These are phyloP conservation scores for Suillus discolor DNA, from an alignment of 768 basidiomycete species.

Conservation along the genomic window DNA sequence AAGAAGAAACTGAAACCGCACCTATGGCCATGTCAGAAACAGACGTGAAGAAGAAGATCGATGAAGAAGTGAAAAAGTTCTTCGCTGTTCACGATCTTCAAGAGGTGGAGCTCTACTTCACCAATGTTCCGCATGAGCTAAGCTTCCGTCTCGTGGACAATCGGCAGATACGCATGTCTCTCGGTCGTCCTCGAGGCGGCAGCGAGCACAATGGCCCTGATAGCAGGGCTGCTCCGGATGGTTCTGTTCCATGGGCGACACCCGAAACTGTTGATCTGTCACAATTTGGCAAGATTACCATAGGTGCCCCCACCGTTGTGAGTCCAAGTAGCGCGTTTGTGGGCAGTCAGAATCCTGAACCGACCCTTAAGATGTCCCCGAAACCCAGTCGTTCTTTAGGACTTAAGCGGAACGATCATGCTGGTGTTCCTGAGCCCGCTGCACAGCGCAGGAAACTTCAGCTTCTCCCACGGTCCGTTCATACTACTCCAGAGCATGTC, in stretches of 20 bases:
- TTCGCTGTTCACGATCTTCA: slow-evolving; percentile 81
- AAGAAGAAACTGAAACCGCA: slow-evolving; percentile 51
- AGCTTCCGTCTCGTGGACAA: slow-evolving; percentile 72
- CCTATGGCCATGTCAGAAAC: slow-evolving; percentile 58
- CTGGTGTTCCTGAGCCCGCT: slow-evolving; percentile 47
- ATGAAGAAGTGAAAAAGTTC: slow-evolving; percentile 85
- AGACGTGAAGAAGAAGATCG: slow-evolving; percentile 75
- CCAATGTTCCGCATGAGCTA: slow-evolving; percentile 64
- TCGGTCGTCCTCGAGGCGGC: slow-evolving; percentile 89
- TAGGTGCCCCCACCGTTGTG: slow-evolving; percentile 66
- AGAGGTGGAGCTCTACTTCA: slow-evolving; percentile 89
- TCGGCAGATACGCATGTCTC: slow-evolving; percentile 77
- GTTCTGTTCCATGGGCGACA: too few relatives aligned
- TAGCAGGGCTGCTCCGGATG: slow-evolving; percentile 57
- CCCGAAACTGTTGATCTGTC: slow-evolving; percentile 41
- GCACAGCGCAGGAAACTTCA: slow-evolving; percentile 68
- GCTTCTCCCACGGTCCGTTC: slow-evolving; percentile 78
- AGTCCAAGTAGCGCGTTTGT: slow-evolving; percentile 86
- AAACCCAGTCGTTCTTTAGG: slow-evolving; percentile 51
- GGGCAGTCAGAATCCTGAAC: slow-evolving; percentile 60
- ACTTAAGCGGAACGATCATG: slow-evolving; percentile 20
- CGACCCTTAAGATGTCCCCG: slow-evolving; percentile 49
- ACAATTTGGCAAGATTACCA: slow-evolving; percentile 86
- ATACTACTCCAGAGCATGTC: slow-evolving; percentile 49
- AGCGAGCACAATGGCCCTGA: slow-evolving; percentile 78